phyloP scores from a whole-genome alignment of 208 protist species.

The Trypanosomatidae sp. region DNA sequence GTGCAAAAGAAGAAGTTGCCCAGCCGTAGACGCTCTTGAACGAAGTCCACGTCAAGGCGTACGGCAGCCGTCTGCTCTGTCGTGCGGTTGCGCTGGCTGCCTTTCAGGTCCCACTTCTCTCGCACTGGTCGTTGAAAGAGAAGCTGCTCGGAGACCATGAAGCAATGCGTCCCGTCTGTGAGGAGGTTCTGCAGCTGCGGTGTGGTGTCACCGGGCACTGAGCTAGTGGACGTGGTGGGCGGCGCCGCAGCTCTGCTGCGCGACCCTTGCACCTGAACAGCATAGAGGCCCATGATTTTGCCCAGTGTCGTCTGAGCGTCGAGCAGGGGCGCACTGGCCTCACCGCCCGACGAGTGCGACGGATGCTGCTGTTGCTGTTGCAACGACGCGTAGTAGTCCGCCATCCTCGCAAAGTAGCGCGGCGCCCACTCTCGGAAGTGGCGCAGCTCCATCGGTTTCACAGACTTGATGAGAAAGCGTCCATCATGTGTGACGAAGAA shows the following conservation, averaged over 20 bases:
- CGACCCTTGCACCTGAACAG: conserved; percentile 23
- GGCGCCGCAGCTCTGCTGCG: conserved; percentile 1
- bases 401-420: conserved; percentile 68
- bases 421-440: conserved; percentile 61
- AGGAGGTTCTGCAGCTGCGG: conserved; percentile 6
- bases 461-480: conserved; percentile 68
- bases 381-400: conserved; percentile 17
- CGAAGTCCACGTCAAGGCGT: conserved; percentile 72
- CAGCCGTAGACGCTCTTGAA: conserved; percentile 31
- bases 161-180: conserved; percentile 48
- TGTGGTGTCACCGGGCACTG: background rate
- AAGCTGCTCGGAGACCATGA: conserved; percentile 71
- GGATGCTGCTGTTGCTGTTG: conserved; percentile 2
- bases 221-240: background rate
- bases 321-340: conserved; percentile 1
- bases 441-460: conserved; percentile 69
- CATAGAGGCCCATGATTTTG: conserved; percentile 33
- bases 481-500: conserved; percentile 74
- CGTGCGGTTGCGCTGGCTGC: conserved; percentile 80
- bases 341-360: background rate
- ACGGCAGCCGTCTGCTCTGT: conserved; percentile 53
- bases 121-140: conserved; percentile 14
- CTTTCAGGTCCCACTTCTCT: conserved; percentile 76
- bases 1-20: conserved; percentile 73
- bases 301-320: conserved; percentile 17